These are phyloP conservation scores for Albophoma yamanashiensis DNA, from an alignment of 2,329 filamentous ascomycete species.

Conservation along the genomic window DNA sequence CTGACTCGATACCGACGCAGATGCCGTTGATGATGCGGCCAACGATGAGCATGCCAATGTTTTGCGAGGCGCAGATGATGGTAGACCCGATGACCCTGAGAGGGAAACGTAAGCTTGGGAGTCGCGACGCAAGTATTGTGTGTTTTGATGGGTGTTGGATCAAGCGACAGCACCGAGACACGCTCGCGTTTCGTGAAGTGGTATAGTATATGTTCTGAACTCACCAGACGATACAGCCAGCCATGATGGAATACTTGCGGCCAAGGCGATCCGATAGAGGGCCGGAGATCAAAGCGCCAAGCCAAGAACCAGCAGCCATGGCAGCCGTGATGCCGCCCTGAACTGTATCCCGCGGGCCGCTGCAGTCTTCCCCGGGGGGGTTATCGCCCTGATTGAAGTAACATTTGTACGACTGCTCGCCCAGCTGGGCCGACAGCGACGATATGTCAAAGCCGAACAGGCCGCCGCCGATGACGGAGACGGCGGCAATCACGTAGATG, in stretches of 20 bases:
- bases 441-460: conserved; percentile 47
- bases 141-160: background rate
- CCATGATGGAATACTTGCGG: conserved; percentile 39
- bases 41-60: conserved; percentile 39
- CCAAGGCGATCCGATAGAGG: conserved; percentile 37
- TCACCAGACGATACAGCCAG: conserved; percentile 39
- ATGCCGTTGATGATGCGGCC: conserved; percentile 55
- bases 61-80: conserved; percentile 32
- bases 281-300: conserved; percentile 37
- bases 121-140: background rate
- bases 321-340: conserved; percentile 43
- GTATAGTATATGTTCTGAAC: conserved; percentile 5
- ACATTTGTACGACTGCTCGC: conserved; percentile 24
- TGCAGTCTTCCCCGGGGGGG: conserved; percentile 18
- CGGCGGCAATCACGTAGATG: conserved; percentile 23
- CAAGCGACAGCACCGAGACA: too few relatives aligned
- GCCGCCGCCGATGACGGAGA: conserved; percentile 27
- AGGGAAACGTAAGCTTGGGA: background rate
- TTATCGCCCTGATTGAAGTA: conserved; percentile 26
- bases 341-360: conserved; percentile 25
- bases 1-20: conserved; percentile 53
- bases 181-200: background rate
- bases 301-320: conserved; percentile 39
- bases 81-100: conserved; percentile 36
- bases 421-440: conserved; percentile 38